Evolutionary conservation across 2,329 filamentous ascomycete genomes (phyloP).

Genomic region (Aspergillus sojae): DNA sequence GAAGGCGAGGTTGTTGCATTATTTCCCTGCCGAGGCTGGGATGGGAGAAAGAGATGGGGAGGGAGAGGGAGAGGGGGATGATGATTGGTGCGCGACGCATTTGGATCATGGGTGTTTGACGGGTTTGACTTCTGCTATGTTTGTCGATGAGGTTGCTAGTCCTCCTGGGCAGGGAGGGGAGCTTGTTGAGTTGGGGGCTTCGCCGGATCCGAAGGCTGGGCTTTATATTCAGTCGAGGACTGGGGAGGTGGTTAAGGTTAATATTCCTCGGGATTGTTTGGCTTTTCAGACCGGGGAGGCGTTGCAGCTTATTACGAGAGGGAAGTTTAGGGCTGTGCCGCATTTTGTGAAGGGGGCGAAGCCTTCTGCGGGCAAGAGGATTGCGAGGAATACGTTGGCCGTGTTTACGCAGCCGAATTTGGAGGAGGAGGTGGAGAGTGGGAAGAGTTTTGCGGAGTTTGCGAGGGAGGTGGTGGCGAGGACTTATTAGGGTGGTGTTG

Average conservation of each 20-base stretch:
- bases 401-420: slow-evolving; percentile 98
- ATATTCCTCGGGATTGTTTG: slow-evolving; percentile 86
- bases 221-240: slow-evolving; percentile 91
- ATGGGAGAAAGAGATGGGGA: background rate
- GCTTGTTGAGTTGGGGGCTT: slow-evolving; percentile 70
- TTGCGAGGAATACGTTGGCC: slow-evolving; percentile 85
- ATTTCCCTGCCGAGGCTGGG: slow-evolving; percentile 64
- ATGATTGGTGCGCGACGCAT: slow-evolving; percentile 85
- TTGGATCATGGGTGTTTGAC: slow-evolving; percentile 92
- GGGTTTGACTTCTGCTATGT: slow-evolving; percentile 93
- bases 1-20: slow-evolving; percentile 90
- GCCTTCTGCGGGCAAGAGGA: slow-evolving; percentile 54
- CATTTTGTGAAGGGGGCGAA: slow-evolving; percentile 87
- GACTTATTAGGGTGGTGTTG: slow-evolving; percentile 48
- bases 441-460: slow-evolving; percentile 74
- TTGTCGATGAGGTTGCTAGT: slow-evolving; percentile 72
- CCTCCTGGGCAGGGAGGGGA: slow-evolving; percentile 36
- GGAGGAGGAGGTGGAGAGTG: slow-evolving; percentile 69
- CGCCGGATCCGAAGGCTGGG: slow-evolving; percentile 81
- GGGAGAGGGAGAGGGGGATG: slow-evolving; percentile 52
- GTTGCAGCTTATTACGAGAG: slow-evolving; percentile 85
- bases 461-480: slow-evolving; percentile 79
- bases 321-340: slow-evolving; percentile 89
- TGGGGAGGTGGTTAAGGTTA: slow-evolving; percentile 83
- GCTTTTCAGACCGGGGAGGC: slow-evolving; percentile 96